A percentile compares a stretch with the other conserved stretches of the same genome.
phyloP scores from a whole-genome alignment of 306 rosid species.

The Lagenaria siceraria region DNA sequence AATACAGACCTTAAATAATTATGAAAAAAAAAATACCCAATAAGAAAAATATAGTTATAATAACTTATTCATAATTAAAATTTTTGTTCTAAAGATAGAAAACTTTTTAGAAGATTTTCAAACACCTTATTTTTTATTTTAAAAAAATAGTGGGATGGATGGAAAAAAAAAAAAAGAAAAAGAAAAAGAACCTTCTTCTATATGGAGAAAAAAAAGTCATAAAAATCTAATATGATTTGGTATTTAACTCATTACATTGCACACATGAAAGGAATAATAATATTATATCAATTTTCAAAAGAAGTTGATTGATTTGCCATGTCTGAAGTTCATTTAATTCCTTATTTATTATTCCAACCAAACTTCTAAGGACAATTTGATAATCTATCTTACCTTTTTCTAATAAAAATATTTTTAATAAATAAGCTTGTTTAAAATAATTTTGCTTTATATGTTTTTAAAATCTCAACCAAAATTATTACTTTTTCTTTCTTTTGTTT shows the following conservation, averaged over 20 bases:
- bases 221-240: background rate
- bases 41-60: background rate
- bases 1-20: too few relatives aligned
- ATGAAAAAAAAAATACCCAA: too few relatives aligned
- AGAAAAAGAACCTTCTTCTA: background rate
- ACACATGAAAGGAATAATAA: background rate
- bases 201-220: background rate
- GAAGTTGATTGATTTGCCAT: background rate
- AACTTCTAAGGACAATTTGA: background rate
- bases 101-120: background rate
- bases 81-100: background rate
- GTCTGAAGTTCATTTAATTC: background rate
- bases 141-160: too few relatives aligned
- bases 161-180: too few relatives aligned
- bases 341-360: background rate
- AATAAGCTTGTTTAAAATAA: background rate
- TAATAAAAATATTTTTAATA: background rate
- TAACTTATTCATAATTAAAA: background rate
- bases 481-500: too few relatives aligned
- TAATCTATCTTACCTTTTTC: background rate
- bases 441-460: background rate
- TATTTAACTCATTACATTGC: background rate
- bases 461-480: background rate
- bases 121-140: too few relatives aligned
- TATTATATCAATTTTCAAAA: background rate